Evolutionary conservation across 805 yeast species (phyloP).

Genomic region (Cyberlindnera xylosilytica): DNA sequence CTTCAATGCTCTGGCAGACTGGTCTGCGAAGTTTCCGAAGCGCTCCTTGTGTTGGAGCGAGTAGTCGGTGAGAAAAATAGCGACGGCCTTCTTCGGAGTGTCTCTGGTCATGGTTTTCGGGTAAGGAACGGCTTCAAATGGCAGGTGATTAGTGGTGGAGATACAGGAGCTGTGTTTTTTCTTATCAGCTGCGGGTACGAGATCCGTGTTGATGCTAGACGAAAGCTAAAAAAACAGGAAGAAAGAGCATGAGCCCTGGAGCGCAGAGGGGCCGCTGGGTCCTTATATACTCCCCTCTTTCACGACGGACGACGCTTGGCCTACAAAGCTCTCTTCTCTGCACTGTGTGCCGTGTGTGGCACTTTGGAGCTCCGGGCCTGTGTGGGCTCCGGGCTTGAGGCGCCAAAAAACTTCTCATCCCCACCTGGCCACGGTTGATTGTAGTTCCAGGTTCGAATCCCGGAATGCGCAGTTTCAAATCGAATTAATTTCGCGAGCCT

Average conservation of each 20-base stretch:
- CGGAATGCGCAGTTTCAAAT: background rate
- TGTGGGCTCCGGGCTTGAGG: too few relatives aligned
- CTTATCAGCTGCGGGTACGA: background rate
- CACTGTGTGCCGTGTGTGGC: conserved; percentile 1
- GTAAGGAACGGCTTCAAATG: too few relatives aligned
- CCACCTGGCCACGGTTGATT: background rate
- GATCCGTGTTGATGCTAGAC: too few relatives aligned
- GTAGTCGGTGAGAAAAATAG: conserved; percentile 24
- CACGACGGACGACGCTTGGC: background rate
- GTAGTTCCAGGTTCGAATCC: background rate
- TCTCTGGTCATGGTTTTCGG: conserved; percentile 11
- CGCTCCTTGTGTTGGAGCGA: conserved; percentile 6
- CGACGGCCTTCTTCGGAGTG: conserved; percentile 13
- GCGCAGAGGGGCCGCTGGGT: background rate
- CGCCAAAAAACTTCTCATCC: too few relatives aligned
- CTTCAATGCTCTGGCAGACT: conserved; percentile 34
- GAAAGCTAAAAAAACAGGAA: too few relatives aligned
- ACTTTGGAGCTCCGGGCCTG: background rate
- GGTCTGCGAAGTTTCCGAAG: conserved; percentile 54
- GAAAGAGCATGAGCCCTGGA: too few relatives aligned
- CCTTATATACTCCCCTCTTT: background rate
- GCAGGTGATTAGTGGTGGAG: too few relatives aligned
- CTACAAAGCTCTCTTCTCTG: background rate
- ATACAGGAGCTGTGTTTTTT: too few relatives aligned
- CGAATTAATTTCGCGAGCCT: background rate